phyloP scores from a whole-genome alignment of 176 grass and related monocot species.

The Musa schizocarpa region DNA sequence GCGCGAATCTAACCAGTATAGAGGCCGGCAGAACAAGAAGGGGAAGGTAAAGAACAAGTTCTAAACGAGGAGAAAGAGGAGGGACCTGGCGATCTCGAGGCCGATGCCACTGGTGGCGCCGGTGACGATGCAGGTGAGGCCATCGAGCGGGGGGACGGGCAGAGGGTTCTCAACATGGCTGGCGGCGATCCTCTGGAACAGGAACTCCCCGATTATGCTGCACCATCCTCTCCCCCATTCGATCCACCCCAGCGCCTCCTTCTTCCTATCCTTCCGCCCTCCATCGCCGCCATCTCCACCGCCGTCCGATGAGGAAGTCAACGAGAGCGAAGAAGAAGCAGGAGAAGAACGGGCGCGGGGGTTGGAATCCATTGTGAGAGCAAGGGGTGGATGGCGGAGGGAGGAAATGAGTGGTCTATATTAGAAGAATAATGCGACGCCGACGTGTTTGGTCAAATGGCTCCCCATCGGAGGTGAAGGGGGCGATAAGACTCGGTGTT shows the following conservation, averaged over 20 bases:
- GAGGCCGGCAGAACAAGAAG: not conserved
- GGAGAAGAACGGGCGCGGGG: not conserved
- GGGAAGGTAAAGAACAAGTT: not conserved
- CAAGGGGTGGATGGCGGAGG: too few relatives aligned
- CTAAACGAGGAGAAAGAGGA: not conserved
- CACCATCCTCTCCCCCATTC: slow-evolving; percentile 77
- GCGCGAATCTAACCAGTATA: too few relatives aligned
- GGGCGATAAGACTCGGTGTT: not conserved
- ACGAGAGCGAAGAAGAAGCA: not conserved
- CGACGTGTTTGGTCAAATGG: not conserved
- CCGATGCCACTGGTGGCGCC: slow-evolving; percentile 94
- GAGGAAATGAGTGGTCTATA: too few relatives aligned
- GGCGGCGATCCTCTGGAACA: slow-evolving; percentile 95
- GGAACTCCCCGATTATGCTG: slow-evolving; percentile 61
- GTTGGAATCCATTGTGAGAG: not conserved
- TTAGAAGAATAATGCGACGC: too few relatives aligned
- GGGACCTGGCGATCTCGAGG: slow-evolving; percentile 83
- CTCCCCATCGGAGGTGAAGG: not conserved
- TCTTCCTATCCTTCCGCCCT: slow-evolving; percentile 19
- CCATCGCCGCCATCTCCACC: not conserved
- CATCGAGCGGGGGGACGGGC: slow-evolving; percentile 59
- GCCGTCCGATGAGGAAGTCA: not conserved
- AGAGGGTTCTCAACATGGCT: slow-evolving; percentile 89
- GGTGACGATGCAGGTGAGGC: slow-evolving; percentile 60
- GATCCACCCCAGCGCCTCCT: slow-evolving; percentile 79